Conservation (phyloP, 306 rosid species). For the Glycine tomentella region DNA sequence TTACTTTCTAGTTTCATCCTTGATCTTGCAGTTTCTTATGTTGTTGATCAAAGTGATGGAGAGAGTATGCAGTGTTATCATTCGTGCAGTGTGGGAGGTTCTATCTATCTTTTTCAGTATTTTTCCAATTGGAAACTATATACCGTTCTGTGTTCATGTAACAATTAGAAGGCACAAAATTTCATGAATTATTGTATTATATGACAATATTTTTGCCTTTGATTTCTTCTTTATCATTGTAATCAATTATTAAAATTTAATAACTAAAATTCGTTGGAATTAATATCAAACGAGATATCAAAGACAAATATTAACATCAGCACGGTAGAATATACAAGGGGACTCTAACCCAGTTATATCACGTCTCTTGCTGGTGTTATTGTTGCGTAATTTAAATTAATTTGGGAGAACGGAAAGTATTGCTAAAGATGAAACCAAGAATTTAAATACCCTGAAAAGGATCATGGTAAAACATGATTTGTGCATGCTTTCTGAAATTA, state of each 20-base stretch:
- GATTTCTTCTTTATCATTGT: not conserved
- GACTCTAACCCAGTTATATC: not conserved
- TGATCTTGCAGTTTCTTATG: conserved; percentile 46
- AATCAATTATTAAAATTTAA: not conserved
- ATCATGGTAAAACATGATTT: conserved; percentile 1
- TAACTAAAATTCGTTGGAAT: not conserved
- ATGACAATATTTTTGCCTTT: not conserved
- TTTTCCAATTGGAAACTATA: conserved; percentile 21
- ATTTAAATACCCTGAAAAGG: not conserved
- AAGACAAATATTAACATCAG: no score
- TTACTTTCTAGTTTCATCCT: conserved; percentile 41
- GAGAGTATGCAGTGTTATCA: conserved; percentile 35
- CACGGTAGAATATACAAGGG: no score
- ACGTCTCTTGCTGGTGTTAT: not conserved
- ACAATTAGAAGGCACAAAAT: conserved; percentile 18
- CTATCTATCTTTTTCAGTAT: not conserved
- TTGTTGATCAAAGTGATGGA: conserved; percentile 34
- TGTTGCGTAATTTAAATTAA: not conserved
- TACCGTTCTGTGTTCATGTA: conserved; percentile 26
- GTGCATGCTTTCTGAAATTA: not conserved
- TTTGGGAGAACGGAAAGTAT: not conserved
- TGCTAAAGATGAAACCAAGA: not conserved
- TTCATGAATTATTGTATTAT: not conserved
- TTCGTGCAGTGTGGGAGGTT: conserved; percentile 37
- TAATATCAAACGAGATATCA: not conserved